A percentile compares a stretch with the other conserved stretches of the same genome.
Evolutionary conservation across 768 basidiomycete genomes (phyloP).

Genomic region (Hygrophorus russula): DNA sequence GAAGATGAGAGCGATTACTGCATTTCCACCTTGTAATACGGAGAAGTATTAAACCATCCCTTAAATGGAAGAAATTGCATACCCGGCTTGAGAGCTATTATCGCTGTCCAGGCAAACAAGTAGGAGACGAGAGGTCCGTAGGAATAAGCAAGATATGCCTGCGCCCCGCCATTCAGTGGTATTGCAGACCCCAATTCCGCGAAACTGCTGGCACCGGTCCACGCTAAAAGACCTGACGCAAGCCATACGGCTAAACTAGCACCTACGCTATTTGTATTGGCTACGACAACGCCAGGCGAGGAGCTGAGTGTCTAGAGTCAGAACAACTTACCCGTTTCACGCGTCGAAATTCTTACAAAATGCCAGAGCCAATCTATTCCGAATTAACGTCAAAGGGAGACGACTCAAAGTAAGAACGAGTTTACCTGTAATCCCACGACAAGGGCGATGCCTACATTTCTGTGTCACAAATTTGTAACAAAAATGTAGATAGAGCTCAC

Average conservation of each 20-base stretch:
- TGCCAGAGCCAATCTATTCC: constrained; percentile 77
- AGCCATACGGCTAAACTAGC: constrained; percentile 85
- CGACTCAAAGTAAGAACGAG: not conserved
- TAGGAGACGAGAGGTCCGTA: constrained; percentile 84
- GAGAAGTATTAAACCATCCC: not conserved
- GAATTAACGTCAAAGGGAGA: not conserved
- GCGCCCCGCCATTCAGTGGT: constrained; percentile 62
- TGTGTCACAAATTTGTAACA: not conserved
- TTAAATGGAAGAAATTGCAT: constrained; percentile 7
- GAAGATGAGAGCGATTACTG: constrained; percentile 84
- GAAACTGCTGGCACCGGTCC: constrained; percentile 94
- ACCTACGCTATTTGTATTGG: constrained; percentile 82
- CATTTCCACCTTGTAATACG: constrained; percentile 44
- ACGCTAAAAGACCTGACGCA: constrained; percentile 70
- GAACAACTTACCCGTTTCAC: not conserved
- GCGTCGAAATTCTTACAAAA: constrained; percentile 49
- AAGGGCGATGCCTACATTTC: constrained; percentile 63
- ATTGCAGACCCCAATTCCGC: constrained; percentile 88
- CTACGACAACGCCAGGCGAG: constrained; percentile 85
- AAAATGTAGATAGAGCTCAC: constrained; percentile 27
- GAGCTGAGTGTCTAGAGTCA: constrained; percentile 37
- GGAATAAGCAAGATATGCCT: constrained; percentile 81
- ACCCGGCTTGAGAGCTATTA: constrained; percentile 82
- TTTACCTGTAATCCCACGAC: constrained; percentile 72
- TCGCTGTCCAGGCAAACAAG: constrained; percentile 92